Evolutionary conservation across 1,139 yeast genomes (phyloP).

Genomic region (Kluyveromyces marxianus): DNA sequence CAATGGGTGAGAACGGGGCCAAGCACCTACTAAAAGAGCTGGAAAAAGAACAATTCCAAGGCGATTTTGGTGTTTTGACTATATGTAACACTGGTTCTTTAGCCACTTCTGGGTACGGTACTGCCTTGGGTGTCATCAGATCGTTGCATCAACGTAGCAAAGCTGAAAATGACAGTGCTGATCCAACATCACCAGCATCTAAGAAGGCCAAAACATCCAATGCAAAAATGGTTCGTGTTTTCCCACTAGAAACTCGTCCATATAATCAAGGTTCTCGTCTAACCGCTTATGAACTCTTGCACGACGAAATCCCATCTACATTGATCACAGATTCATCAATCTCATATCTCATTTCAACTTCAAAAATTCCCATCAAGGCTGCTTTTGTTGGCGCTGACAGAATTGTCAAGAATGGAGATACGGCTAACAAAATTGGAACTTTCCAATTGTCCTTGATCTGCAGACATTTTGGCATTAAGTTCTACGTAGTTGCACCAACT

Average conservation of each 20-base stretch:
- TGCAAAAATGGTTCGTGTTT: slow-evolving; percentile 58
- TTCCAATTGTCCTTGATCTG: slow-evolving; percentile 75
- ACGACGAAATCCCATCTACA: slow-evolving; percentile 81
- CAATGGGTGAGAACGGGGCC: slow-evolving; percentile 77
- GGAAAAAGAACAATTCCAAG: slow-evolving; percentile 43
- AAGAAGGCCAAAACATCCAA: slow-evolving; percentile 14
- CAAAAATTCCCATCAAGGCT: slow-evolving; percentile 56
- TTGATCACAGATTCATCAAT: slow-evolving; percentile 90
- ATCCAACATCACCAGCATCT: slow-evolving; percentile 10
- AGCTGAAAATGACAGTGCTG: slow-evolving; percentile 9
- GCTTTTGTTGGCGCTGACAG: slow-evolving; percentile 98
- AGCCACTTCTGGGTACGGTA: slow-evolving; percentile 97
- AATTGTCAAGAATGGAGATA: slow-evolving; percentile 84
- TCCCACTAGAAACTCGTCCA: slow-evolving; percentile 91
- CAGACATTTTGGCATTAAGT: slow-evolving; percentile 49
- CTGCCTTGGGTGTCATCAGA: slow-evolving; percentile 88
- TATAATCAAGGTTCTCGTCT: slow-evolving; percentile 93
- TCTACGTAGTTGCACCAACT: slow-evolving; percentile 90
- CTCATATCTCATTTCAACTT: slow-evolving; percentile 52
- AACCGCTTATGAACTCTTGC: slow-evolving; percentile 82
- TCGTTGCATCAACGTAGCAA: slow-evolving; percentile 37
- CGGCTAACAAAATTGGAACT: slow-evolving; percentile 97
- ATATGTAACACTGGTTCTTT: slow-evolving; percentile 83
- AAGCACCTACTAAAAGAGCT: slow-evolving; percentile 50
- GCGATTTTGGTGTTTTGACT: slow-evolving; percentile 74